These are phyloP conservation scores for Hyphopichia buzzinii DNA, from an alignment of 1,139 yeast species.

Conservation along the genomic window DNA sequence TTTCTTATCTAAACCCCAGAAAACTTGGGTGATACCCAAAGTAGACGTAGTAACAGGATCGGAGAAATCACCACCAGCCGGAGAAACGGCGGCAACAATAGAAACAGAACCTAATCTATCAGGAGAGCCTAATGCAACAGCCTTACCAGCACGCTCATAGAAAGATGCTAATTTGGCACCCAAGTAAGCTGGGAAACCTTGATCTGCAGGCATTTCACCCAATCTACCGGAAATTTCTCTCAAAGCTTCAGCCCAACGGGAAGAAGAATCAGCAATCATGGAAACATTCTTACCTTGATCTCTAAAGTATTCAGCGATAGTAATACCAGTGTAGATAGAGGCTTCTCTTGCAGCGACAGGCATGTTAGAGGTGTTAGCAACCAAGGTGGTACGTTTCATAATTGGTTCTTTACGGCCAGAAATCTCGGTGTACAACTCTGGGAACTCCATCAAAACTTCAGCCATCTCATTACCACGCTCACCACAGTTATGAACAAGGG, in stretches of 20 bases:
- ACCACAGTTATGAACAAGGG: conserved; percentile 56
- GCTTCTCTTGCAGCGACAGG: conserved; percentile 99
- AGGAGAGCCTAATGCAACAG: conserved; percentile 93
- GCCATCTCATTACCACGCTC: conserved; percentile 99
- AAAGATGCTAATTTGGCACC: conserved; percentile 98
- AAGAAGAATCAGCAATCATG: conserved; percentile 99
- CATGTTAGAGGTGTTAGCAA: conserved; percentile 98
- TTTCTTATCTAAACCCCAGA: conserved; percentile 99
- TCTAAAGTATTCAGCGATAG: conserved; percentile 97
- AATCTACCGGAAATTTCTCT: conserved; percentile 99
- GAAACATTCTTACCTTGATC: conserved; percentile 99
- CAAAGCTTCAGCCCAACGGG: conserved; percentile 99
- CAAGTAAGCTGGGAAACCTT: conserved; percentile 99
- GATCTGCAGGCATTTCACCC: conserved; percentile 99
- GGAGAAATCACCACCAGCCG: conserved; percentile 99
- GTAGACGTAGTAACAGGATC: conserved; percentile 99
- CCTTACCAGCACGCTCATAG: conserved; percentile 99
- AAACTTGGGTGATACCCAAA: conserved; percentile 97
- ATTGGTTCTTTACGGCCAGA: conserved; percentile 96
- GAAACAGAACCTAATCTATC: conserved; percentile 96
- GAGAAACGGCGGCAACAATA: conserved; percentile 98
- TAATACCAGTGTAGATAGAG: conserved; percentile 97
- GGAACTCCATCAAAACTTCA: conserved; percentile 99
- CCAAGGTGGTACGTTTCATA: conserved; percentile 98
- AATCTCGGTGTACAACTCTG: conserved; percentile 88